Base-by-base conservation (phyloP, 768 basidiomycete species). In the Tricholomella constricta region DNA sequence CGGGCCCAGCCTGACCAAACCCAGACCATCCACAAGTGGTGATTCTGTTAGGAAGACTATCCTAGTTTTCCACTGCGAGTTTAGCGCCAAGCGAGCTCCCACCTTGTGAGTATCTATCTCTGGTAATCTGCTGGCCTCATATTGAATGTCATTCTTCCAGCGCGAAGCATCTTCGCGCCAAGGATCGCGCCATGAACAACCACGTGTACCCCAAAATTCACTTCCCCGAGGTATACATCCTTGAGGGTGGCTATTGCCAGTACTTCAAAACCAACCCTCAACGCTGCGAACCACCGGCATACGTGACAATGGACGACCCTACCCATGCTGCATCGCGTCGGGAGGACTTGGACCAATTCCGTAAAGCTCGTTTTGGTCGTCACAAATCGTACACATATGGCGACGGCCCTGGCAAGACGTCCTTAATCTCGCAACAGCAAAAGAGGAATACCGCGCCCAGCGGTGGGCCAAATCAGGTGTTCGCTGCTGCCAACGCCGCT, bases 11-110 rank as follows among this genome's bases (percentile, higher is more conserved):
- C 66, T 76, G 56, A 72, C 69, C 51, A 85, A 79, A 67, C 88
- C 89, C 9, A 75, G 69, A 51, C 82, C 88, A 4, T 86, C 85
- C 29, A 76, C 82, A 35, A 94, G 92, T 68, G 89, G 91, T 19
- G 89, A 94, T 59, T 50, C 69, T 0, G 72, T 74, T 12, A 81
- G 79, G 69, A 95, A 95, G 74, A 94, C 89, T 1, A 74, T 98
- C 27, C 72, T 98, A 36, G 80, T 99, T 41, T 98, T 99, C 78
- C 97, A 99, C 66, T 99, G 97, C 75, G 97, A 99, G 72, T 98
- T 98, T 66, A 94, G 91, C 58, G 88, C 83, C 15, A 97, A 97
- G 72, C 80, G 97, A 37, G 97, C 94, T 1, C 97, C 97, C 1
- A 96, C 96, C 8, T 93, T 96, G 95, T 95, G 68, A 73, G 85